Evolutionary conservation across 768 basidiomycete genomes (phyloP), one percentile per base, ranked within the genome.

Genomic region (Daedaleopsis sinensis): DNA sequence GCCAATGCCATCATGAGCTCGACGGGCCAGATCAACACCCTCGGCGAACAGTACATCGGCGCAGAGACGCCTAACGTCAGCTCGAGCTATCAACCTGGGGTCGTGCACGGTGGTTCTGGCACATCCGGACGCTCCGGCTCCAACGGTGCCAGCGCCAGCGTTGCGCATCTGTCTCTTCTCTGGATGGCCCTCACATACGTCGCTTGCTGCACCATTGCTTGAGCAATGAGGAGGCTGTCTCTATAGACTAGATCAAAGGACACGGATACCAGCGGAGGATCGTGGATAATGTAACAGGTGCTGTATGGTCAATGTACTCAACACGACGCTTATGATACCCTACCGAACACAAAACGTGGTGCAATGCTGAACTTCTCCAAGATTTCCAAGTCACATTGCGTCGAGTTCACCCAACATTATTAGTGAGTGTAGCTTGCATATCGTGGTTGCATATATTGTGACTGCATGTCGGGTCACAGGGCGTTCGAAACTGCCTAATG

Each of bases 31-130:
- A 81, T 85, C 36, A 83, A 71, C 43, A 58, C 69, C n/a, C 76
- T 85, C 6, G 83, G 83, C 8, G 67, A 74, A 58, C 82, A 84
- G 66, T 84, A 84, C 61, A 81, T 82, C 43, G 76, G 70, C 15
- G 69, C 71, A 1, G 47, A 60, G n/a, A 47, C 43, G 19, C 66
- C 65, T 2, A 65, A 68, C 44, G 57, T 65, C 18, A 67, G 58
- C 32, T 35, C 67, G 0, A 50, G 64, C 50, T 66, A 67, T 42
- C 54, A 53, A 21, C 70, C 67, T 8, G 70, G 70, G 1, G 68
- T 67, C 13, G 68, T 68, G 2, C 59, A 66, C 37, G 69, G 69
- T 4, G 69, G 69, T 7, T 42, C 52, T n/a, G 67, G 69, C 6
- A 46, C 51, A 35, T 55, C 49, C 35, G 37, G 44, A 18, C 35